Conservation (phyloP, 2,329 filamentous ascomycete genomes). For the Phaeoacremonium minimum region DNA sequence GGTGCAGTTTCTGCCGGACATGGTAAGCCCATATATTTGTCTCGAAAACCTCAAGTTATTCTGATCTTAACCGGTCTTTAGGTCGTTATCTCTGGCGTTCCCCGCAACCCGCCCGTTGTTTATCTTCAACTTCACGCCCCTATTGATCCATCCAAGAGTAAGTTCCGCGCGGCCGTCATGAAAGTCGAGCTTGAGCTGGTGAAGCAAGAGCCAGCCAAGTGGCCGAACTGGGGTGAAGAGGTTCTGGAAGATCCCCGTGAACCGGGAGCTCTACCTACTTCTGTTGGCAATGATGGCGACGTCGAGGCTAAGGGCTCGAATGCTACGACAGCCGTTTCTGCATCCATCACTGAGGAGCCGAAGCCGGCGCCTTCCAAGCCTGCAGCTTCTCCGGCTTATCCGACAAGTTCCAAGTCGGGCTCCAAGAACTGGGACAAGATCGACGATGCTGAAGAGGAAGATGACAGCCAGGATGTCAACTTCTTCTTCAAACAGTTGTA, state of each 20-base stretch:
- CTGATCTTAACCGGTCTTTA: neutral
- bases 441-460: conserved; percentile 51
- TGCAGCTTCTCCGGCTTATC: conserved; percentile 57
- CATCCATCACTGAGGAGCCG: too few relatives aligned
- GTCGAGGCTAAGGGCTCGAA: too few relatives aligned
- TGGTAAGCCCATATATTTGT: neutral
- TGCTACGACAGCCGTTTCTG: too few relatives aligned
- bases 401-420: conserved; percentile 78
- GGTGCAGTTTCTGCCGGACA: conserved; percentile 5
- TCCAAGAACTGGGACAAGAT: conserved; percentile 92
- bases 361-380: conserved; percentile 5
- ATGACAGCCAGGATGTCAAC: conserved; percentile 64
- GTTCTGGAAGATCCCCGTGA: neutral
- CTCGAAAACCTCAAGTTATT: too few relatives aligned
- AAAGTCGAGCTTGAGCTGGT: conserved; percentile 27
- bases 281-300: too few relatives aligned
- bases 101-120: conserved; percentile 1
- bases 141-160: conserved; percentile 14
- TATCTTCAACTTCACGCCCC: conserved; percentile 15
- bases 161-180: conserved; percentile 19
- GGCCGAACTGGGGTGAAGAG: conserved; percentile 23
- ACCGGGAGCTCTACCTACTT: neutral
- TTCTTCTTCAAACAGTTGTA: conserved; percentile 90
- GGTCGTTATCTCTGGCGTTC: conserved; percentile 4
- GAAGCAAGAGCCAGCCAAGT: conserved; percentile 23